phyloP scores from a whole-genome alignment of 495 filamentous ascomycete species.

The Cryomyces minteri region DNA sequence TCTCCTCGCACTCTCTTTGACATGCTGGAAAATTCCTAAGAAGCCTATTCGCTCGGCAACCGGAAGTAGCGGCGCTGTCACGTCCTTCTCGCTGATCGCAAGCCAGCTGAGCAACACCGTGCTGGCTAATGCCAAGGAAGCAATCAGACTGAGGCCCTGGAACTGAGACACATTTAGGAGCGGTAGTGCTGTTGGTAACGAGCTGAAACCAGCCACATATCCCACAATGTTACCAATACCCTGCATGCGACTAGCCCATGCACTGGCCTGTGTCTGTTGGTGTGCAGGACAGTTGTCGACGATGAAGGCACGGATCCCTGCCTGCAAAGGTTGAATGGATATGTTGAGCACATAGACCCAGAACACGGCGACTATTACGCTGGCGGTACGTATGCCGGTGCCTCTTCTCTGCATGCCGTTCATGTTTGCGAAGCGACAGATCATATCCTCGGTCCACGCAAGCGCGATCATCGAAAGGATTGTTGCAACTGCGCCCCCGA shows the following conservation, averaged over 20 bases:
- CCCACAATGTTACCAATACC: slow-evolving; percentile 7
- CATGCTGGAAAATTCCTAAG: no score
- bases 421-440: background rate
- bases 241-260: slow-evolving; percentile 6
- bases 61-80: no score
- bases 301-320: slow-evolving; percentile 6
- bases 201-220: background rate
- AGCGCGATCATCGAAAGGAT: background rate
- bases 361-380: background rate
- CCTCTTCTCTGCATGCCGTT: no score
- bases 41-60: no score
- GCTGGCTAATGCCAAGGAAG: background rate
- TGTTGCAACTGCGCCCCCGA: background rate
- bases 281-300: slow-evolving; percentile 4
- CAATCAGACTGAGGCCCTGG: background rate
- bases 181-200: background rate
- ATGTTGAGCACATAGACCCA: slow-evolving; percentile 3
- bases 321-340: slow-evolving; percentile 9
- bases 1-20: no score
- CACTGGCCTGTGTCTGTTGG: slow-evolving; percentile 5
- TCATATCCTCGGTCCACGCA: background rate
- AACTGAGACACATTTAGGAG: no score
- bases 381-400: background rate
- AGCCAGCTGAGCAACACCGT: no score
- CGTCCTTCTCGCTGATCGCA: no score